Base-by-base conservation (phyloP, 495 filamentous ascomycete genomes). In the Lasiosphaeriaceae sp. region DNA sequence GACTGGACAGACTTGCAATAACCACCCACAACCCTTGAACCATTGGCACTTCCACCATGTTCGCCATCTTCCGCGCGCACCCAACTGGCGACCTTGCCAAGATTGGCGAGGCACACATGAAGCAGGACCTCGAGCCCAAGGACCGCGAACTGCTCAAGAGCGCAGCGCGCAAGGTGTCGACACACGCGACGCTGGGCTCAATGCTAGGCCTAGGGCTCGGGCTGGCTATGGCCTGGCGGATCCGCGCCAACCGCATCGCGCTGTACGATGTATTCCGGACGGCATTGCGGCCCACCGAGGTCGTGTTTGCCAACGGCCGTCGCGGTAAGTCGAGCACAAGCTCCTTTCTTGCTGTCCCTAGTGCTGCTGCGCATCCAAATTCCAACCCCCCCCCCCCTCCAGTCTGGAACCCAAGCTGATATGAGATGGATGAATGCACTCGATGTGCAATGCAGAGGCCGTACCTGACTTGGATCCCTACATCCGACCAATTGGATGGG, bases 61-160 rank as follows among this genome's bases (percentile, higher is more conserved):
- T 87, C 47, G 81, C 85, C 48, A 59, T 77, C 47, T 74, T 86
- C 65, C 82, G 85, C 52, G 76, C 73, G 50, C 70, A 79, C 47
- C 74, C 73, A 54, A 66, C 80, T 50, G 81, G 86, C 34, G 68
- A 71, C 44, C 77, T 89, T 20, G 66, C 70, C 52, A 67, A 72
- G 22, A 77, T 90, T 11, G 85, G 84, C 26, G 82, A 87, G 55
- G 65, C 84, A 50, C 86, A 88, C 69, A 52, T 86, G 31, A 73
- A 88, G 52, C 77, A 86, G 53, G 85, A 88, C 71, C 77, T 88
- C 24, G 67, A 70, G 14, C 59, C 77, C 56, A 70, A 76, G 12
- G 86, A 90, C 63, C 85, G 86, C 59, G 80, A 83, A 11, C 74
- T 71, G 2, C 72, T 90, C 11, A 72, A 74, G 24, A 69, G 59